phyloP scores from a whole-genome alignment of 257 asterid genomes.

The Paulownia fortunei region DNA sequence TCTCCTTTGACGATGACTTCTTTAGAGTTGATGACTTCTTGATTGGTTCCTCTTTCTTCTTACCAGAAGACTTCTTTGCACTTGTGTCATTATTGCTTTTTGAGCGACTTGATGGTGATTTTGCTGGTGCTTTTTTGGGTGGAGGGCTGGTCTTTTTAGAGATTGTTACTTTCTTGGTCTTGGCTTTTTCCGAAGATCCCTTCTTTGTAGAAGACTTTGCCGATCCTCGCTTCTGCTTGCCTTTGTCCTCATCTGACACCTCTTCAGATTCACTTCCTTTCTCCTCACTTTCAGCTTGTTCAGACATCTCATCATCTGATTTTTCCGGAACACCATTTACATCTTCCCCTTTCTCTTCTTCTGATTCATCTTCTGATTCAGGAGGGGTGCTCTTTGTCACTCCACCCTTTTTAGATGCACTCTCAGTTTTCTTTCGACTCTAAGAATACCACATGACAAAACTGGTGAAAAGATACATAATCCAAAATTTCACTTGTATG shows the following conservation, averaged over 20 bases:
- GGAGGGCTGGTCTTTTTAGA: slow-evolving; percentile 58
- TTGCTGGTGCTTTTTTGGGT: slow-evolving; percentile 60
- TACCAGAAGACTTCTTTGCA: slow-evolving; percentile 56
- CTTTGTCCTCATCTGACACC: slow-evolving; percentile 53
- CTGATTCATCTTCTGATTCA: slow-evolving; percentile 72
- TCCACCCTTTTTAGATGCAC: slow-evolving; percentile 53
- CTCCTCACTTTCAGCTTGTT: slow-evolving; percentile 64
- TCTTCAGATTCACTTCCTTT: slow-evolving; percentile 56
- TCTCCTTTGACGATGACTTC: slow-evolving; percentile 59
- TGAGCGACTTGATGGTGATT: slow-evolving; percentile 51
- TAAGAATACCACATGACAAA: slow-evolving; percentile 35
- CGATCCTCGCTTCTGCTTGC: slow-evolving; percentile 46
- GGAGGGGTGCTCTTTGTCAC: slow-evolving; percentile 45
- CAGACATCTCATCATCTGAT: slow-evolving; percentile 78
- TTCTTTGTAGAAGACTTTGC: slow-evolving; percentile 59
- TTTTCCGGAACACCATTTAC: slow-evolving; percentile 54
- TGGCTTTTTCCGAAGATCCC: slow-evolving; percentile 53
- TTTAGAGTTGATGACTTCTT: slow-evolving; percentile 62
- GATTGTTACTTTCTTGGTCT: slow-evolving; percentile 50
- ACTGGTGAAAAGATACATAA: background rate
- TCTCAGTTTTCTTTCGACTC: slow-evolving; percentile 56
- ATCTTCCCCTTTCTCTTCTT: slow-evolving; percentile 59
- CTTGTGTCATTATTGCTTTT: slow-evolving; percentile 50
- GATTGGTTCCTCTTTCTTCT: slow-evolving; percentile 58
- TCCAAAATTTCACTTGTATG: background rate